Evolutionary conservation across 805 yeast species (phyloP), one percentile per base, ranked within the genome.

Genomic region (Lipomyces kockii): DNA sequence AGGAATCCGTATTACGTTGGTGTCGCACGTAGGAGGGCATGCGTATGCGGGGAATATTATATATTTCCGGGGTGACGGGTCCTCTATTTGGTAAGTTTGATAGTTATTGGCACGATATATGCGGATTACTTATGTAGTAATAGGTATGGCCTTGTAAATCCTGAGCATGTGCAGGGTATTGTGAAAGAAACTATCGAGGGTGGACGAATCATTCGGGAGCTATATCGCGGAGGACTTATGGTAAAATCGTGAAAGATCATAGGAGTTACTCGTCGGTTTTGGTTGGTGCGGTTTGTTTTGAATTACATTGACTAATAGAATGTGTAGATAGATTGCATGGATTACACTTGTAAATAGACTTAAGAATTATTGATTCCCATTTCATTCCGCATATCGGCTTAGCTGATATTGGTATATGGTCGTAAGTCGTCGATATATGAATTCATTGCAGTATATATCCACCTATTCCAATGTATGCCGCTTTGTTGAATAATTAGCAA

Each of bases 1-100:
- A n/a, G 71, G 71, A 3, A 27, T 68, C 1, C 79, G 80, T 3
- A 69, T 79, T 1, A 92, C 91, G 0, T 74, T 84, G 6, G 80
- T 89, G 0, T 87, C 93, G 12, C 97, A 91, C 76, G 81, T 91
- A 53, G 96, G 97, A 0, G 97, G 97, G 0, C 97, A 91, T 76
- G 90, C 83, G 1, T 91, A 86, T 77, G 97, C 97, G 1, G 97
- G 97, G 0, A 91, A 91, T 74, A 86, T 91, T 14, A 79, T 90
- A 1, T 83, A 84, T 61, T 86, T 87, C 69, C 80, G 81, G 59
- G 76, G 76, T 11, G 75, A 78, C 39, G 84, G 86, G 0, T 80
- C 81, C 58, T 76, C 81, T 5, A 62, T 68, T 6, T 68, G 71
- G 71, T 67, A 34, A 64, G 68, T 43, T 11, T 7, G 27, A 5